Evolutionary conservation across 139 green algal genomes (phyloP).

Genomic region (Bryopsis sp.): DNA sequence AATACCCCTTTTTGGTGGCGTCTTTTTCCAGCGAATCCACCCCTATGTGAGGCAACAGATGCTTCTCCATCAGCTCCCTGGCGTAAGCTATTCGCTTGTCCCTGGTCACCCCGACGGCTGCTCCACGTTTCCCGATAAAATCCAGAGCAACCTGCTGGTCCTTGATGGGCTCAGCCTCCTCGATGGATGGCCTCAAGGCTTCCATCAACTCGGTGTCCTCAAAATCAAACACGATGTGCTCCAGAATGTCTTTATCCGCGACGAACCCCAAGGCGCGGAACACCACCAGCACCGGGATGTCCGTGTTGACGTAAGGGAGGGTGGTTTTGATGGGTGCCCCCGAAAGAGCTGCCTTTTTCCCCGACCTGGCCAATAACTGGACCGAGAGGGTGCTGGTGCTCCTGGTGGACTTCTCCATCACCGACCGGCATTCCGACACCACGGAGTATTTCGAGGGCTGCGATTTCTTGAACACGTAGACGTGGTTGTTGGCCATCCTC

Average conservation of each 20-base stretch:
- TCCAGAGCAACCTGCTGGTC: constrained; percentile 73
- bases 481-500: constrained; percentile 95
- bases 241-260: constrained; percentile 75
- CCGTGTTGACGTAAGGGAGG: constrained; percentile 67
- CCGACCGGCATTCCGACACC: constrained; percentile 71
- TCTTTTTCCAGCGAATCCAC: constrained; percentile 44
- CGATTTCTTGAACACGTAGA: constrained; percentile 96
- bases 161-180: constrained; percentile 91
- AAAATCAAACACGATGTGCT: constrained; percentile 87
- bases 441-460: constrained; percentile 90
- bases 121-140: constrained; percentile 84
- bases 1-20: constrained; percentile 74
- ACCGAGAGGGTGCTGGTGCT: constrained; percentile 69
- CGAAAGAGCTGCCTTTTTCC: constrained; percentile 7
- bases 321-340: constrained; percentile 21
- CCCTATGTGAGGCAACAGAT: constrained; percentile 93
- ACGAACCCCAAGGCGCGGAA: constrained; percentile 80
- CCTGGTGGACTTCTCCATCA: constrained; percentile 75
- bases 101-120: constrained; percentile 57
- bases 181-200: constrained; percentile 79
- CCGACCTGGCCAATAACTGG: constrained; percentile 64
- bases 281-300: constrained; percentile 81
- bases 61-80: constrained; percentile 85
- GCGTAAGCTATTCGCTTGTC: constrained; percentile 88
- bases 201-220: constrained; percentile 89